Base-by-base conservation (phyloP, 345 rosid species). In the Acer yangbiense region DNA sequence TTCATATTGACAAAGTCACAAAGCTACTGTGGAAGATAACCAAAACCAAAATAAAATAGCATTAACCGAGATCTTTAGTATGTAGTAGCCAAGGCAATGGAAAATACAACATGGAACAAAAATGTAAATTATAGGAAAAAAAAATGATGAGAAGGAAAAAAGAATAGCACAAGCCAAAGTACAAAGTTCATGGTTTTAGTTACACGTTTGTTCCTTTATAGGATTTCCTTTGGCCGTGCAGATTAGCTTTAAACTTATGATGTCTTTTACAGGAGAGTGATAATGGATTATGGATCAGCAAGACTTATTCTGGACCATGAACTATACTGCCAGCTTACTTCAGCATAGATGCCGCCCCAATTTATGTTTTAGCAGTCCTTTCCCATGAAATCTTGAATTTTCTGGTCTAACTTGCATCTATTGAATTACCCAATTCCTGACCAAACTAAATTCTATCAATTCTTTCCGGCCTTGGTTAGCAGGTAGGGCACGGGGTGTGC, bases 1-100 rank as follows among this genome's bases (percentile, higher is more conserved):
- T 62, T 72, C 65, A 41, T 46, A 68, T 52, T 10, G 41, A 69
- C n/a, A 8, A 67, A 70, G n/a, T n/a, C n/a, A 52, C 65, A 75
- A 64, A 25, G n/a, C n/a, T n/a, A n/a, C n/a, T 35, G n/a, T 14
- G 29, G 68, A 66, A 44, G 32, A 18, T 66, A 54, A 72, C 57
- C 39, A 63, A 70, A 20, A 66, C n/a, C 62, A 57, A 17, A 57
- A 57, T 17, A 12, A 78, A 25, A 66, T 67, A 21, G 67, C 10
- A 64, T 9, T 64, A 27, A 64, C 39, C 16, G 2, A 57, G 62
- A 57, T 57, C 62, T 16, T 57, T 17, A 4, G 9, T 16, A 18
- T 57, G 9, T 5, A 57, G 21, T 16, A n/a, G 62, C 7, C 68
- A 27, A 12, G 7, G 39, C 1, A 43, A 68, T 68, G 72, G 55